These are phyloP conservation scores for Aspergillus uvarum DNA, from an alignment of 2,329 filamentous ascomycete species.

Conservation along the genomic window DNA sequence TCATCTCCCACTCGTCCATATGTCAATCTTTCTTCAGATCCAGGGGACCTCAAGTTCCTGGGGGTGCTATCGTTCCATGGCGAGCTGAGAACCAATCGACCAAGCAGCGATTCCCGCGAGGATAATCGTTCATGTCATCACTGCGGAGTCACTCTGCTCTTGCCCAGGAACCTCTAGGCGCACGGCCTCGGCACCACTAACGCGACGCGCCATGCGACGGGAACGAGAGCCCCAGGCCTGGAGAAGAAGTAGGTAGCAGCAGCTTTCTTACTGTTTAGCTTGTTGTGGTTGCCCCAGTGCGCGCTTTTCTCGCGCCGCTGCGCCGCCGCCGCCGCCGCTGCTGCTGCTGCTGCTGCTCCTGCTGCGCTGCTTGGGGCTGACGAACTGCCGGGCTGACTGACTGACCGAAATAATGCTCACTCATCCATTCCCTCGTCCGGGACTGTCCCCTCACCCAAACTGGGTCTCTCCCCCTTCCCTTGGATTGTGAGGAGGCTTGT, in stretches of 20 bases:
- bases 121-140: neutral
- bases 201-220: neutral
- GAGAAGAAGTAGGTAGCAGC: neutral
- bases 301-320: conserved; percentile 21
- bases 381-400: conserved; percentile 5
- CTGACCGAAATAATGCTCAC: conserved; percentile 55
- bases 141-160: neutral
- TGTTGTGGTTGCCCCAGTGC: neutral
- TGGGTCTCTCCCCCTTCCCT: conserved; percentile 7
- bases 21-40: neutral
- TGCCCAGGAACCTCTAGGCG: neutral
- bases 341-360: conserved; percentile 27
- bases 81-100: neutral
- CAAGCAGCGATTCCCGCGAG: neutral
- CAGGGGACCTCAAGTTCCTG: conserved; percentile 10
- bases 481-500: neutral
- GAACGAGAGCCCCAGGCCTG: neutral
- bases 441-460: no score
- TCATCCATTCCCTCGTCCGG: conserved; percentile 4
- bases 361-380: neutral
- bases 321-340: no score
- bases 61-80: neutral
- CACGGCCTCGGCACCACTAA: neutral
- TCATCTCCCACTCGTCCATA: neutral
- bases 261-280: conserved; percentile 20